Conservation (phyloP, 1,139 yeast genomes). For the Torulaspora globosa region DNA sequence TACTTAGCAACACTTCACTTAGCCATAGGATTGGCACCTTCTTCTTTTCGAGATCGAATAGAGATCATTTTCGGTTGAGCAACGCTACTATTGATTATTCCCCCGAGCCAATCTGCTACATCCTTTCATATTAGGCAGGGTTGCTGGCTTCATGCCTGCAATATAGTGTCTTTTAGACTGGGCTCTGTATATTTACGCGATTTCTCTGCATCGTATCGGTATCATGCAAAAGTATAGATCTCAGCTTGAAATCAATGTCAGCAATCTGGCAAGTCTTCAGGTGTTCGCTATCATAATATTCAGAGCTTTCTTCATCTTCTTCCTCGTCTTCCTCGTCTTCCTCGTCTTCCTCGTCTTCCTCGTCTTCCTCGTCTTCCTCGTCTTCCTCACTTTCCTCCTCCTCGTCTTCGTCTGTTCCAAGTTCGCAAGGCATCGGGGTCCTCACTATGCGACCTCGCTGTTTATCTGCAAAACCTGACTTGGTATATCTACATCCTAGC, state of each 20-base stretch:
- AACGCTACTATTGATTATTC: constrained; percentile 2
- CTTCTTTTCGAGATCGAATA: constrained; percentile 19
- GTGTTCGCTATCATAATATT: neutral
- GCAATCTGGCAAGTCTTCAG: neutral
- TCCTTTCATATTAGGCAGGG: constrained; percentile 8
- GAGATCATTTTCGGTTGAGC: constrained; percentile 16
- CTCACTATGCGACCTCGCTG: constrained; percentile 11
- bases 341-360: constrained; percentile 7
- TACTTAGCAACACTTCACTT: constrained; percentile 4
- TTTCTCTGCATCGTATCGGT: constrained; percentile 2
- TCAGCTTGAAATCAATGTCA: neutral
- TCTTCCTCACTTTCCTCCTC: constrained; percentile 10
- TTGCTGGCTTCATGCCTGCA: constrained; percentile 8
- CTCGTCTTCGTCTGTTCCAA: constrained; percentile 7
- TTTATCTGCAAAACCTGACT: constrained; percentile 4
- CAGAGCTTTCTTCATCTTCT: constrained; percentile 4
- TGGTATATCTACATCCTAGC: constrained; percentile 1
- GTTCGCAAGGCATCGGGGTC: constrained; percentile 17
- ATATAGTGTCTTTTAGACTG: constrained; percentile 6
- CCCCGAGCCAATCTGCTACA: neutral
- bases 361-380: constrained; percentile 9
- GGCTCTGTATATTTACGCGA: constrained; percentile 13
- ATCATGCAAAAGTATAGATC: constrained; percentile 10
- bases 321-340: constrained; percentile 4
- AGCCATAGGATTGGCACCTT: constrained; percentile 13